Base-by-base conservation (phyloP, 78 protist genomes). In the Dictyostelium capitatum region DNA sequence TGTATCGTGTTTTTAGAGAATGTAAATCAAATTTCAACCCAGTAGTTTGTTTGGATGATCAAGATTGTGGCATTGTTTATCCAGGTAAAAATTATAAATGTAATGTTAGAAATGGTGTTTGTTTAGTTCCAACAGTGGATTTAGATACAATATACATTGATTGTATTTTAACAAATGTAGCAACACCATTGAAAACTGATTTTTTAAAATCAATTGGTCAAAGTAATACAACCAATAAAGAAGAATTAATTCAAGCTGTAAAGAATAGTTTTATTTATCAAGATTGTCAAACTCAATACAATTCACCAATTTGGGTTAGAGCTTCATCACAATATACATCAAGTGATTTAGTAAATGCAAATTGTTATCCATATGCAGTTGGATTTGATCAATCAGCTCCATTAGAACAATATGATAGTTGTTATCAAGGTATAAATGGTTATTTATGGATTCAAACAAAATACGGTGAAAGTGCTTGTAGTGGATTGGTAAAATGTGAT, bases 311-410 rank as follows among this genome's bases (percentile, higher is more conserved):
- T 17, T 77, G 46, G 25, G 14, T 20, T 8, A 46, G 73, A 19
- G 2, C 28, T 15, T 1, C 11, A 1, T 59, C 28, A 20, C 0
- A 7, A 15, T 87, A 87, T 37, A 19, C 19, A 2, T 1, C 79
- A 0, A 12, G 15, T 48, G 48, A 43, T 1, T 0, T 1, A 3
- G 48, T 41, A 54, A 32, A 23, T 25, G 1, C 3, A 9, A 11
- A 37, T 51, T 84, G 93, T 62, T 87, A 12, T 20, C 59, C 83
- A 19, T 3, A 20, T 4, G 46, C 65, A 3, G 7, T 6, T n/a
- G 93, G 93, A 2, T 37, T 77, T 3, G 93, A 87, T 62, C 23
- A n/a, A 43, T 47, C 93, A 0, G 78, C 84, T 7, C 37, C 37
- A 3, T n/a, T 69, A 4, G 23, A 6, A n/a, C 20, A 32, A 6